These are phyloP conservation scores for Exophiala mesophila DNA, from an alignment of 2,329 filamentous ascomycete species.

Conservation along the genomic window DNA sequence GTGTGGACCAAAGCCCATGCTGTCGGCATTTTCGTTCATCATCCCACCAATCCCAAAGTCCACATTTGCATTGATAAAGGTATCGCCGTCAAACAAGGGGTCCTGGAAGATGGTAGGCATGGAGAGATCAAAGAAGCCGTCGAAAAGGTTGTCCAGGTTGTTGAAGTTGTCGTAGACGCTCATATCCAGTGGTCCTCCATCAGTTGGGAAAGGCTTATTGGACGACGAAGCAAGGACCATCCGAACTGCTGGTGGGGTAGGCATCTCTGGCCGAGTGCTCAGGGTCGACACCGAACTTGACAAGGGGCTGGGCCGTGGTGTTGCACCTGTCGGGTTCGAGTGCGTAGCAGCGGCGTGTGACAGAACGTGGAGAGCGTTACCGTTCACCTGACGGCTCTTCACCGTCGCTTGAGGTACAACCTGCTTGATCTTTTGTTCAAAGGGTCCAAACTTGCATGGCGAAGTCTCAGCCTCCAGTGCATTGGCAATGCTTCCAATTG, in stretches of 20 bases:
- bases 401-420: background rate
- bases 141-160: slow-evolving; percentile 27
- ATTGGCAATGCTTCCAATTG: slow-evolving; percentile 42
- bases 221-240: background rate
- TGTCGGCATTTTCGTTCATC: background rate
- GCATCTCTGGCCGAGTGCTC: background rate
- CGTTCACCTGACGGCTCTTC: background rate
- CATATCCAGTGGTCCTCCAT: background rate
- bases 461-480: slow-evolving; percentile 38
- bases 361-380: slow-evolving; percentile 24
- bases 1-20: background rate
- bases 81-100: slow-evolving; percentile 24
- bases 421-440: slow-evolving; percentile 12
- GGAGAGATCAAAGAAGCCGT: slow-evolving; percentile 26
- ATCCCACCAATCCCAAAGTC: slow-evolving; percentile 4
- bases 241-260: background rate
- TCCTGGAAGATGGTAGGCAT: slow-evolving; percentile 28
- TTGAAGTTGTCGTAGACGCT: slow-evolving; percentile 19
- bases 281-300: background rate
- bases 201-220: background rate
- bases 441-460: slow-evolving; percentile 27
- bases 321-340: slow-evolving; percentile 7
- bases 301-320: slow-evolving; percentile 1
- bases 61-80: slow-evolving; percentile 18
- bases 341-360: slow-evolving; percentile 24